Percentiles rank a stretch among this genome's conserved stretches.
Evolutionary conservation across 768 basidiomycete species (phyloP).

Genomic region (Mycena floridula): DNA sequence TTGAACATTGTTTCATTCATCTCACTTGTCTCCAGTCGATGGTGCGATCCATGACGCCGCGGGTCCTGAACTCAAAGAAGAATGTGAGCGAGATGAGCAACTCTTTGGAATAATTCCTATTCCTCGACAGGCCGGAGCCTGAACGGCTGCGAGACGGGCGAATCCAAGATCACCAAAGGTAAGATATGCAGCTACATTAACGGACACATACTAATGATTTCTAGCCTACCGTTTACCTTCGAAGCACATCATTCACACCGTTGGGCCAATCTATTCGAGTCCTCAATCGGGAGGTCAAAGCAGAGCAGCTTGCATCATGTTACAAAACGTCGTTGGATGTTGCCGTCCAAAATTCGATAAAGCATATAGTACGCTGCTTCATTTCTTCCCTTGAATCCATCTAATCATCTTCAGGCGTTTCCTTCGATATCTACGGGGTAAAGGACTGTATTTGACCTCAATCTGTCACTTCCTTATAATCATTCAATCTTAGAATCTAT

Average conservation of each 20-base stretch:
- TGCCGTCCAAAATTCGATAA: conserved; percentile 52
- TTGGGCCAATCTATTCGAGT: conserved; percentile 64
- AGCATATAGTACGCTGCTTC: conserved; percentile 48
- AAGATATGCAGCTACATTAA: too few species aligned
- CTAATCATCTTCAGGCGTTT: conserved; percentile 50
- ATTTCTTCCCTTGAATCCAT: neutral
- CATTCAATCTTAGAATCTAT: conserved; percentile 39
- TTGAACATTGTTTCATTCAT: neutral
- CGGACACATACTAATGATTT: neutral
- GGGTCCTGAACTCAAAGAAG: conserved; percentile 54
- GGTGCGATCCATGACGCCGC: conserved; percentile 79
- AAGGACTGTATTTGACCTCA: neutral
- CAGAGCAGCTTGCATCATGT: conserved; percentile 56
- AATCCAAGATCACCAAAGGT: conserved; percentile 75
- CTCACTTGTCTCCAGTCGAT: conserved; percentile 45
- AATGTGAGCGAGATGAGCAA: too few species aligned
- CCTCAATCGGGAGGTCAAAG: conserved; percentile 35
- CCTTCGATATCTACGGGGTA: conserved; percentile 76
- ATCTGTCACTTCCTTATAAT: neutral
- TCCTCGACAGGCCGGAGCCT: conserved; percentile 58
- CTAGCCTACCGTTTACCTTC: conserved; percentile 35
- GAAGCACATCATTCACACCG: conserved; percentile 71
- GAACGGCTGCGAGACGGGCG: conserved; percentile 64
- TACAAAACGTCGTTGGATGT: conserved; percentile 60
- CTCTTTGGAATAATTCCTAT: too few species aligned